Evolutionary conservation across 352 stramenopile species (phyloP).

Genomic region (Phytophthora colocasiae): DNA sequence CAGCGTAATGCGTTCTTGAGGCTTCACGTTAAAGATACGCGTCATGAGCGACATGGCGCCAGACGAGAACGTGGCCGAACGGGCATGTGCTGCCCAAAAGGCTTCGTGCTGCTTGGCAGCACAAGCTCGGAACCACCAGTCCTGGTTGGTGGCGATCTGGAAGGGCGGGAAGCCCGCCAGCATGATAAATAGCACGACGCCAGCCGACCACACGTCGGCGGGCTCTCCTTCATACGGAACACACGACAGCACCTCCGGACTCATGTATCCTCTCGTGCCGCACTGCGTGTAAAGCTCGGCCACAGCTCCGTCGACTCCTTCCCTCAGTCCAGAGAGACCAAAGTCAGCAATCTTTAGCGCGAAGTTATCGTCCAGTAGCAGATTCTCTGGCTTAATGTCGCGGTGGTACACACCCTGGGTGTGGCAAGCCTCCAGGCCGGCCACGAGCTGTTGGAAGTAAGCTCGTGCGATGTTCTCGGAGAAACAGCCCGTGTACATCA

Average conservation of each 20-base stretch:
- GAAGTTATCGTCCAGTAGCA: slow-evolving; percentile 89
- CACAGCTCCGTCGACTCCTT: slow-evolving; percentile 64
- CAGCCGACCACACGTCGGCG: slow-evolving; percentile 92
- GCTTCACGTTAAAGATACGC: slow-evolving; percentile 75
- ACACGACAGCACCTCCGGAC: slow-evolving; percentile 90
- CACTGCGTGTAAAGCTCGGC: slow-evolving; percentile 89
- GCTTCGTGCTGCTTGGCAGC: slow-evolving; percentile 76
- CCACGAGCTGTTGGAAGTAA: slow-evolving; percentile 90
- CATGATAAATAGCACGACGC: slow-evolving; percentile 95
- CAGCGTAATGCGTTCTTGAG: slow-evolving; percentile 79
- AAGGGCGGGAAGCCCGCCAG: slow-evolving; percentile 93
- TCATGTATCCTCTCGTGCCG: slow-evolving; percentile 94
- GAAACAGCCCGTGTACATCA: slow-evolving; percentile 94
- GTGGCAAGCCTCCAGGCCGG: slow-evolving; percentile 85
- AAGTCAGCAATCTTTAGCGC: slow-evolving; percentile 96
- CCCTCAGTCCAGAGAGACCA: slow-evolving; percentile 92
- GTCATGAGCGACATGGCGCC: slow-evolving; percentile 78
- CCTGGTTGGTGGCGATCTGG: slow-evolving; percentile 85
- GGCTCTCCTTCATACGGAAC: slow-evolving; percentile 86
- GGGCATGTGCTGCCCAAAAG: slow-evolving; percentile 80
- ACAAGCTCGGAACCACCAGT: slow-evolving; percentile 92
- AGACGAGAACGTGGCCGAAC: slow-evolving; percentile 75
- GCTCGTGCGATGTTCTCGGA: slow-evolving; percentile 85
- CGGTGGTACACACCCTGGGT: slow-evolving; percentile 88
- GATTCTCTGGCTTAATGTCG: slow-evolving; percentile 95